Evolutionary conservation across 495 filamentous ascomycete species (phyloP).

Genomic region (Neurospora cerealis): DNA sequence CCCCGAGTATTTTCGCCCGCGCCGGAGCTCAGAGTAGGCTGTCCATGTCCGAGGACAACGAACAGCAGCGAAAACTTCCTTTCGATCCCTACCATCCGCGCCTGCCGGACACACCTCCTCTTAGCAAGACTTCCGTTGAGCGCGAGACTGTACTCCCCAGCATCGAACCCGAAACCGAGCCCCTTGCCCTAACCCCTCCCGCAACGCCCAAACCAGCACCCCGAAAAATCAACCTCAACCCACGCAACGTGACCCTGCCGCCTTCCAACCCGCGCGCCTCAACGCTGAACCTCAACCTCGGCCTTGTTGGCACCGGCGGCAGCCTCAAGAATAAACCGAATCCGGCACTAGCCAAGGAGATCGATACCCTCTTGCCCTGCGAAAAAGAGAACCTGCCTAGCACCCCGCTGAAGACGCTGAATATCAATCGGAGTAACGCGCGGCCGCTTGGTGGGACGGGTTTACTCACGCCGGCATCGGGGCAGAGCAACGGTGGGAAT

Average conservation of each 20-base stretch:
- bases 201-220: background rate
- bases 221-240: background rate
- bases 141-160: background rate
- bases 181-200: background rate
- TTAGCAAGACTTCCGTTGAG: background rate
- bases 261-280: background rate
- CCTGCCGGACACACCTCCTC: background rate
- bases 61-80: background rate
- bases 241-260: background rate
- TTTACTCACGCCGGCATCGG: background rate
- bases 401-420: background rate
- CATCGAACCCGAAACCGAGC: background rate
- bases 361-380: background rate
- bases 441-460: background rate
- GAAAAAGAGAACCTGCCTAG: background rate
- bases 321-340: background rate
- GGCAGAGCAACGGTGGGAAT: background rate
- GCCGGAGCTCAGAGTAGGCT: background rate
- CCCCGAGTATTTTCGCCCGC: background rate
- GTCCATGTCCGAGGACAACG: background rate
- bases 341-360: background rate
- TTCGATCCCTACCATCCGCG: background rate
- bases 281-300: background rate
- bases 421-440: background rate
- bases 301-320: background rate